These are phyloP conservation scores for Camelina sativa DNA, from an alignment of 345 rosid species.

Conservation along the genomic window DNA sequence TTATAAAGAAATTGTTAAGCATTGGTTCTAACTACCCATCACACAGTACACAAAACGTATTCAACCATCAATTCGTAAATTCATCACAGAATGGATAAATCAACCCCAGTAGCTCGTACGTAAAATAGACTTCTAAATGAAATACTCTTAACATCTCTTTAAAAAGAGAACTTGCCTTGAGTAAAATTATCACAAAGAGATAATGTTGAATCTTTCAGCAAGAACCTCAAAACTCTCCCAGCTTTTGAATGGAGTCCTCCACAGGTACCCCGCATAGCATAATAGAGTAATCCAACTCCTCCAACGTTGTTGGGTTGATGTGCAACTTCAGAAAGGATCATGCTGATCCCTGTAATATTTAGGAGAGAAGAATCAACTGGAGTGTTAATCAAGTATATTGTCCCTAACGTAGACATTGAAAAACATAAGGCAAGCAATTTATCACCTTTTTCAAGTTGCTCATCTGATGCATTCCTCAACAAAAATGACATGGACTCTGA, in stretches of 20 bases:
- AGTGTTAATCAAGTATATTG: slow-evolving; percentile 25
- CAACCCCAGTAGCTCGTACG: not conserved
- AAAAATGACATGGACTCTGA: slow-evolving; percentile 80
- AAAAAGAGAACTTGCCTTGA: slow-evolving; percentile 57
- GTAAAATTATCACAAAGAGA: slow-evolving; percentile 56
- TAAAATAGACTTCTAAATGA: slow-evolving; percentile 9
- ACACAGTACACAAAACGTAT: slow-evolving; percentile 9
- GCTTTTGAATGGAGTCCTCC: slow-evolving; percentile 75
- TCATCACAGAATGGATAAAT: slow-evolving; percentile 8
- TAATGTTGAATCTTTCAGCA: slow-evolving; percentile 58
- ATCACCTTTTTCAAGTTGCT: slow-evolving; percentile 68
- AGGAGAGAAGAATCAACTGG: slow-evolving; percentile 23
- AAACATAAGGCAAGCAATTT: slow-evolving; percentile 20
- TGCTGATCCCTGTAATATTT: slow-evolving; percentile 60
- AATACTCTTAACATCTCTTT: slow-evolving; percentile 19
- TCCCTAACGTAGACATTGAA: slow-evolving; percentile 7
- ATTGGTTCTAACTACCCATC: slow-evolving; percentile 11
- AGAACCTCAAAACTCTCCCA: slow-evolving; percentile 51
- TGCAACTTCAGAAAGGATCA: slow-evolving; percentile 68
- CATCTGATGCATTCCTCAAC: slow-evolving; percentile 74
- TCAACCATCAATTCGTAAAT: slow-evolving; percentile 10
- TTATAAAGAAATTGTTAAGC: not conserved
- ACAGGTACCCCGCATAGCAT: slow-evolving; percentile 68
- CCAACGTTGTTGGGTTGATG: slow-evolving; percentile 56
- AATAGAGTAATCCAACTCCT: slow-evolving; percentile 63